Evolutionary conservation across 108 stramenopile genomes (phyloP), one percentile per base, ranked within the genome.

Genomic region (Pseudonitzschia delicatissima): DNA sequence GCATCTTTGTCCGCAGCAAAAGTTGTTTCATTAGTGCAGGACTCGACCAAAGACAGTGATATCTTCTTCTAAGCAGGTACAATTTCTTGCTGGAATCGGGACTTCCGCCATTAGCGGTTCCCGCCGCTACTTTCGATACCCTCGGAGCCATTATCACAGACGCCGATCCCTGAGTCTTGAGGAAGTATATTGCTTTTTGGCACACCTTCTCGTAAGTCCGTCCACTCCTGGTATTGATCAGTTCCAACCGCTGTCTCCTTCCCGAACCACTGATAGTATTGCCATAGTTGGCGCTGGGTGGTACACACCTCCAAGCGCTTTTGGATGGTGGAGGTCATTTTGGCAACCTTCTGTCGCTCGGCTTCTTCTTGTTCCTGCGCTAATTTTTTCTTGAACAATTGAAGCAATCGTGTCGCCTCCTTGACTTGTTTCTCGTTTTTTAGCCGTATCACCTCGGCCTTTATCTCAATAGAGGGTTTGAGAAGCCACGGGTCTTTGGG

Each of bases 381-480:
- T 13, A 77, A 34, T 21, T 48, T 66, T 64, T 77, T 63, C 60
- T 73, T 78, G 64, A 63, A 66, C 12, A 73, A 29, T 40, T 66
- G 48, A 15, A 78, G 37, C 32, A 73, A 20, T 8, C 61, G 44
- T 13, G 71, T 52, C 17, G 71, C 77, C 29, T 72, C 71, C 13
- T 67, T 49, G 1, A 61, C 62, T 31, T 73, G 62, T 28, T 69
- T 73, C 33, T 39, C 57, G 45, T 68, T 71, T 60, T 67, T 68
- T 33, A 72, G 35, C 47, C 66, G 66, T 49, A 69, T 35, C 23
- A 58, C 77, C 57, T 78, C 68, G 31, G 44, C 57, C 60, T 64
- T 57, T 7, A 72, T 33, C 35, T 73, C 72, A 29, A 34, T 57
- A 42, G 72, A 68, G 8, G 72, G 33, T 62, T 68, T 72, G 18